phyloP scores from a whole-genome alignment of 192 early-diverging fungal species.

The Coemansia sp. region DNA sequence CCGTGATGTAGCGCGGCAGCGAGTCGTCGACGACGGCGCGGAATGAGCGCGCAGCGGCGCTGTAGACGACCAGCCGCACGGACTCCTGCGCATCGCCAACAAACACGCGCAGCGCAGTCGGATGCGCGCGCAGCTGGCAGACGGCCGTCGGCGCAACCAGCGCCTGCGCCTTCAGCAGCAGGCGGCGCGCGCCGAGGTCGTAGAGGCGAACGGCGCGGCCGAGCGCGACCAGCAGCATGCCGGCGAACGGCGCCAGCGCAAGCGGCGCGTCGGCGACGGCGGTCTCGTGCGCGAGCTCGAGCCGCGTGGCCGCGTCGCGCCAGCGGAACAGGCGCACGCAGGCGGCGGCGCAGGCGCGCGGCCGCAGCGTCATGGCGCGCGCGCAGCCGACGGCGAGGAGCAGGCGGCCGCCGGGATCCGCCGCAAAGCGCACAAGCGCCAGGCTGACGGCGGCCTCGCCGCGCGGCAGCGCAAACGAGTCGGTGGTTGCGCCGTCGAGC shows the following conservation, averaged over 20 bases:
- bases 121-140: slow-evolving; percentile 64
- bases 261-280: slow-evolving; percentile 62
- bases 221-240: slow-evolving; percentile 83
- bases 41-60: slow-evolving; percentile 76
- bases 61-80: slow-evolving; percentile 74
- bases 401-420: slow-evolving; percentile 13
- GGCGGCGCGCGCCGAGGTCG: slow-evolving; percentile 85
- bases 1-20: slow-evolving; percentile 83
- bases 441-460: slow-evolving; percentile 86
- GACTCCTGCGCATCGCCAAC: slow-evolving; percentile 90
- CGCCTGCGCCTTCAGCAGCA: slow-evolving; percentile 88
- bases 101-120: slow-evolving; percentile 77
- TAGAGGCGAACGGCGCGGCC: slow-evolving; percentile 89
- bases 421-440: slow-evolving; percentile 64
- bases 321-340: slow-evolving; percentile 78
- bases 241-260: slow-evolving; percentile 84
- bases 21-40: slow-evolving; percentile 93
- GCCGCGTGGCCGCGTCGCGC: slow-evolving; percentile 57
- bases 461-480: slow-evolving; percentile 73
- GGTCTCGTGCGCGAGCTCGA: slow-evolving; percentile 90
- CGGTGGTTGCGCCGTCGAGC: slow-evolving; percentile 66
- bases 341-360: slow-evolving; percentile 69
- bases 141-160: slow-evolving; percentile 64
- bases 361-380: slow-evolving; percentile 65
- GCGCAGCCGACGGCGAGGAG: slow-evolving; percentile 88